phyloP scores from a whole-genome alignment of 495 filamentous ascomycete genomes.

The Podospora pseudopauciseta region DNA sequence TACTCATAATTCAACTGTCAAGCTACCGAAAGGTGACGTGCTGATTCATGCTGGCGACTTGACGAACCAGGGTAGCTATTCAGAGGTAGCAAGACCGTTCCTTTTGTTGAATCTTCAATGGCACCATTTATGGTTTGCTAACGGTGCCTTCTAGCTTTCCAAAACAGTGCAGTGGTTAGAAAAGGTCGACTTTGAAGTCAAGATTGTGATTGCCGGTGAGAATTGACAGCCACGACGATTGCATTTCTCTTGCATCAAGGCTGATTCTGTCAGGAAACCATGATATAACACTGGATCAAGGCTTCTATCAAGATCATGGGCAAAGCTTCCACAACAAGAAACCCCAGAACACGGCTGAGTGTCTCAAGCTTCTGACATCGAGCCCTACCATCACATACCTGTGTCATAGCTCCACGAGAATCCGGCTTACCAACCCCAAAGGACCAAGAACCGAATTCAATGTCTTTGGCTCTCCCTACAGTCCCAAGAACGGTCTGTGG shows the following conservation, averaged over 20 bases:
- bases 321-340: constrained; percentile 55
- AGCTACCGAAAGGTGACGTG: constrained; percentile 78
- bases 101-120: not conserved
- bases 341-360: constrained; percentile 55
- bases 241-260: not conserved
- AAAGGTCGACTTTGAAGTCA: constrained; percentile 69
- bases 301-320: constrained; percentile 58
- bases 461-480: constrained; percentile 73
- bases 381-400: constrained; percentile 62
- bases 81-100: constrained; percentile 27
- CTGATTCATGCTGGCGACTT: constrained; percentile 91
- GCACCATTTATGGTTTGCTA: not conserved
- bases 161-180: constrained; percentile 72
- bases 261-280: constrained; percentile 60
- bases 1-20: constrained; percentile 69
- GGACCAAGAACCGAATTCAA: constrained; percentile 66
- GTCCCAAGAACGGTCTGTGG: constrained; percentile 61
- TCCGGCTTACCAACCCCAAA: constrained; percentile 53
- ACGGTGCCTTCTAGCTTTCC: constrained; percentile 28
- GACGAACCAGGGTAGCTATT: constrained; percentile 69
- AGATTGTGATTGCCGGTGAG: constrained; percentile 80
- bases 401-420: constrained; percentile 55
- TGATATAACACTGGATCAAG: constrained; percentile 66
- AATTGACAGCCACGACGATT: constrained; percentile 19
- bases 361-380: constrained; percentile 51